Base-by-base conservation (phyloP, 129 eudicot genomes). In the Centella asiatica region DNA sequence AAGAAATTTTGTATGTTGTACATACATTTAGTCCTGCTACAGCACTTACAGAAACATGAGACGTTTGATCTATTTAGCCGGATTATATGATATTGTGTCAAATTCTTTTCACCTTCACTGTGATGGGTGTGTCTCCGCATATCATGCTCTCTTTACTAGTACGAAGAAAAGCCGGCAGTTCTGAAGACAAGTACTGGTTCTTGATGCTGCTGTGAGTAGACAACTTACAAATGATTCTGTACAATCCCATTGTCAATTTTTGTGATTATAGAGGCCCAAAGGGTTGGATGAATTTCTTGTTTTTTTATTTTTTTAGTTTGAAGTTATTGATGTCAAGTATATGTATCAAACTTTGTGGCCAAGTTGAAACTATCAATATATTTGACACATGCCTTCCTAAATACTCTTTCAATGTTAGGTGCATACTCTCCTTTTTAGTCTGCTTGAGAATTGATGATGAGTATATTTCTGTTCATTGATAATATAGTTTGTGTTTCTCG, bases 21-120 rank as follows among this genome's bases (percentile, higher is more conserved):
- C 64, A 59, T 44, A 46, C 17, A 59, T 44, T 17, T 29, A 57
- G 57, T 45, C 18, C 64, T 31, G 48, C 47, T 39, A 8, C 26
- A 53, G 44, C 63, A 53, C 42, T 26, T 54, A 36, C 5, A 2
- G 61, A 51, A 4, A 40, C n/a, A n/a, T n/a, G n/a, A n/a, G n/a
- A n/a, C n/a, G n/a, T n/a, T n/a, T n/a, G n/a, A n/a, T n/a, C n/a
- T n/a, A n/a, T n/a, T n/a, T 47, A 6, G 27, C 19, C 26, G 19
- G 45, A 28, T 19, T 57, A 57, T 15, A 19, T 66, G 15, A 49
- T 28, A 52, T 53, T 40, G 55, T 24, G 28, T 63, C 37, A 36
- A 25, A 70, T 25, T 70, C 62, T 37, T 60, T 70, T 48, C 61
- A 44, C 58, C 62, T 51, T 60, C 45, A 66, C n/a, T 28, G 14